These are phyloP conservation scores for Lophiostoma macrostomum DNA, from an alignment of 495 filamentous ascomycete genomes.

Conservation along the genomic window DNA sequence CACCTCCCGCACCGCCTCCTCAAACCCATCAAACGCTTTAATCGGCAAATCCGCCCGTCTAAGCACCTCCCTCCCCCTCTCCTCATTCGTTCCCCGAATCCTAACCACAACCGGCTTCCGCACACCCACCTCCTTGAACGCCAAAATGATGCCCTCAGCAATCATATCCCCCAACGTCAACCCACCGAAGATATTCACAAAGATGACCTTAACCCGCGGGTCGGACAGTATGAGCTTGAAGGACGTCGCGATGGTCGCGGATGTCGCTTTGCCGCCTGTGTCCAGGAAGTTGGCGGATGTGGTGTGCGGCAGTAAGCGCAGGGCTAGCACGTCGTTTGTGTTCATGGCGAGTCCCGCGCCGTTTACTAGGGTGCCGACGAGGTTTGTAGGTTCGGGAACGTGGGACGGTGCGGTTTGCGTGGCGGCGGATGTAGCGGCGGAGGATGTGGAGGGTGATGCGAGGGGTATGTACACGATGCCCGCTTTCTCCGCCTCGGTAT, in stretches of 20 bases:
- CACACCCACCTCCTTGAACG: conserved; percentile 69
- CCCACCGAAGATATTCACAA: conserved; percentile 91
- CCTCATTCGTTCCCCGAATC: conserved; percentile 79
- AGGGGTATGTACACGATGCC: conserved; percentile 72
- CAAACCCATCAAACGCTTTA: conserved; percentile 68
- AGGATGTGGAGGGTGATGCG: background rate
- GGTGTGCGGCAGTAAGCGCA: conserved; percentile 45
- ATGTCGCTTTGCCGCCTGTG: conserved; percentile 86
- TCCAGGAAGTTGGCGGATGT: conserved; percentile 77
- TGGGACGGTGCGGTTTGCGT: background rate
- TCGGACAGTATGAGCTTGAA: conserved; percentile 73
- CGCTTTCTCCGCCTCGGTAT: conserved; percentile 63
- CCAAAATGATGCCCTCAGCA: conserved; percentile 73
- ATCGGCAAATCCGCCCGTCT: conserved; percentile 19
- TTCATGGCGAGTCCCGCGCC: conserved; percentile 93
- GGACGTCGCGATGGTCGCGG: conserved; percentile 73
- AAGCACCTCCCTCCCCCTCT: conserved; percentile 69
- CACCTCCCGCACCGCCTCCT: conserved; percentile 71
- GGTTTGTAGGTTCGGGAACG: conserved; percentile 44
- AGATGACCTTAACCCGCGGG: conserved; percentile 65
- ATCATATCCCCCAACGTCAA: conserved; percentile 87
- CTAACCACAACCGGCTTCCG: conserved; percentile 77
- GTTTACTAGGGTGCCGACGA: conserved; percentile 75
- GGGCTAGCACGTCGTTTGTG: conserved; percentile 73
- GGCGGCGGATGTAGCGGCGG: conserved; percentile 2